Evolutionary conservation across 306 rosid genomes (phyloP), one percentile per base, ranked within the genome.

Genomic region (Benincasa hispida): DNA sequence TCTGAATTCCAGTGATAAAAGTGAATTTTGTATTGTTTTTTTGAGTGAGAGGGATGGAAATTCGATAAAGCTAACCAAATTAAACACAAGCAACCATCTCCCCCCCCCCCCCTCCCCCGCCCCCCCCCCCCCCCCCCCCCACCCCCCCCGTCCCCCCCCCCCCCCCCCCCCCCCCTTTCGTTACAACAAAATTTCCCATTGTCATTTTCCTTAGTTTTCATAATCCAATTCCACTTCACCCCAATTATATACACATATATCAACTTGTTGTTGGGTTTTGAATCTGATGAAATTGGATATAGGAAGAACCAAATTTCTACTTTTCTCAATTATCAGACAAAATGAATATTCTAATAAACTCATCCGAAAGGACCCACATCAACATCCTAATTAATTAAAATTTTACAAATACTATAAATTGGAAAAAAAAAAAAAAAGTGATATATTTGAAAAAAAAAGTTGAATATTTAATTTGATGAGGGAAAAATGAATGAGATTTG

Each of bases 311-410:
- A 81, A 86, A 84, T 60, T 67, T 83, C 74, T 77, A 81, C 78
- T 86, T n/a, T 81, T 85, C 78, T 75, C 42, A 61, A 61, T 30
- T 61, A 79, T 67, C 83, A 81, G 91, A 86, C 91, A 87, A 86
- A 81, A 83, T 92, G 92, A 92, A 87, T 83, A 87, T 87, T 89
- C 90, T 79, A 83, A 79, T 51, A 79, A 48, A 77, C 85, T 5
- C 79, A 70, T 60, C 76, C 58, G 75, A 54, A 77, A 2, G 19
- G 90, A 80, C 85, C 85, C 78, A 80, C 79, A 59, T 19, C 1
- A 11, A 5, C 21, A 50, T 50, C 21, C 55, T 72, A 8, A 9
- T 19, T 7, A 14, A 24, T 48, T 41, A 17, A 17, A 18, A 65
- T 6, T 1, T 18, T 39, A 70, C 15, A 14, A 70, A 25, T 21